Evolutionary conservation across 2,329 filamentous ascomycete genomes (phyloP).

Genomic region (Chaetomium olivaceum): DNA sequence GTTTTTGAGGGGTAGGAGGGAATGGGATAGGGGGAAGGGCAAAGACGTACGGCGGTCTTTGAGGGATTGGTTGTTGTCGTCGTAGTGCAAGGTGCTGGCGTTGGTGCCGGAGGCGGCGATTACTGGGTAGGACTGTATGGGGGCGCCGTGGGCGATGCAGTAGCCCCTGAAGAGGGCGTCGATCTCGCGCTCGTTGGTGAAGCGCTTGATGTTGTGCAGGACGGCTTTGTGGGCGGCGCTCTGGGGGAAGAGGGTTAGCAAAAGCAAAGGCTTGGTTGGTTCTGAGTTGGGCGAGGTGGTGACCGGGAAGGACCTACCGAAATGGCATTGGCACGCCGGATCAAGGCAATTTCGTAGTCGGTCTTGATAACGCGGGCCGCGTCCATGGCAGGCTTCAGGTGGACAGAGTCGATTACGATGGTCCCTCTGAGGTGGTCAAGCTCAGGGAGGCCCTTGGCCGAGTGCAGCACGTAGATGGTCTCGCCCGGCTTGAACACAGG

Average conservation of each 20-base stretch:
- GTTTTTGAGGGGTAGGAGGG: neutral
- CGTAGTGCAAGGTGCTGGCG: conserved; percentile 84
- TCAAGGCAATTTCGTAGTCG: conserved; percentile 78
- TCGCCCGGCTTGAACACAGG: conserved; percentile 46
- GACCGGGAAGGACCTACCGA: conserved; percentile 44
- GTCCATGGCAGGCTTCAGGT: conserved; percentile 73
- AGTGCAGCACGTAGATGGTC: conserved; percentile 49
- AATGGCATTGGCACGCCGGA: conserved; percentile 78
- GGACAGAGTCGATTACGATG: conserved; percentile 49
- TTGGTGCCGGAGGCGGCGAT: conserved; percentile 85
- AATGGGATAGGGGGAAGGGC: neutral
- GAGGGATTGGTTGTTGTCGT: conserved; percentile 73
- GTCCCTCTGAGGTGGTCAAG: conserved; percentile 33
- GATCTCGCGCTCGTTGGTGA: conserved; percentile 78
- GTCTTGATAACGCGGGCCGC: conserved; percentile 79
- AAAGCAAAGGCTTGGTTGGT: neutral
- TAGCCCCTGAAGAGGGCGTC: conserved; percentile 74
- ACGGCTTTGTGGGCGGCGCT: conserved; percentile 74
- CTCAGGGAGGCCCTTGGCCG: conserved; percentile 35
- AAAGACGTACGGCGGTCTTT: neutral
- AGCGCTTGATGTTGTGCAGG: conserved; percentile 60
- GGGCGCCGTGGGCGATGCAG: conserved; percentile 72
- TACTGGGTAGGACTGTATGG: conserved; percentile 80
- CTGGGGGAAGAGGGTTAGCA: neutral
- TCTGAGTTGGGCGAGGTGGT: neutral